Conservation (phyloP, 768 basidiomycete genomes). For the Harrya chromipes region DNA sequence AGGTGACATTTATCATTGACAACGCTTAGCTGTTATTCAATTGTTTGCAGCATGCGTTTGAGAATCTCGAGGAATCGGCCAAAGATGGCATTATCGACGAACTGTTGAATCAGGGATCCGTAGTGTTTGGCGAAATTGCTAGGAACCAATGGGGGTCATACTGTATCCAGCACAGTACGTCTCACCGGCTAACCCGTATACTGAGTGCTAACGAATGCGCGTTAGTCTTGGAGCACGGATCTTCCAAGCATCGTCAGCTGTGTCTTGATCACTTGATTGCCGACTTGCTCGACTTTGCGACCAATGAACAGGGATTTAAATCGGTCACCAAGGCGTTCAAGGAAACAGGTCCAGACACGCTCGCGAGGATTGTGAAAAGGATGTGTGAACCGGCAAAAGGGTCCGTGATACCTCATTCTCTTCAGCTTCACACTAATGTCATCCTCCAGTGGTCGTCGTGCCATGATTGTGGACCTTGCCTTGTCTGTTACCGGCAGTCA, state of each 20-base stretch:
- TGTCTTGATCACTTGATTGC: constrained; percentile 74
- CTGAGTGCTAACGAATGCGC: constrained; percentile 2
- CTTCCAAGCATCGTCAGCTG: constrained; percentile 67
- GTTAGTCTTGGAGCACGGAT: constrained; percentile 82
- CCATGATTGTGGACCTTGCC: constrained; percentile 85
- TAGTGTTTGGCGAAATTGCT: constrained; percentile 69
- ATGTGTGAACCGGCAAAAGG: constrained; percentile 87
- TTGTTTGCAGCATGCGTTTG: constrained; percentile 66
- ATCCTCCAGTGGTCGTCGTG: constrained; percentile 58
- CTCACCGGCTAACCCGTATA: neutral
- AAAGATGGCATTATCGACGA: constrained; percentile 86
- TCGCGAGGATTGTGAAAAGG: constrained; percentile 69
- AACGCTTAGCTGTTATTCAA: constrained; percentile 8
- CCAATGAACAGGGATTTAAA: constrained; percentile 84
- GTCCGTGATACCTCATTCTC: constrained; percentile 34
- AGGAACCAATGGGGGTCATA: constrained; percentile 92
- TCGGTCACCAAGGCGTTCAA: constrained; percentile 84
- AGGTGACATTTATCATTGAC: constrained; percentile 42
- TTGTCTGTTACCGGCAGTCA: constrained; percentile 84
- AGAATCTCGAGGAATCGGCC: constrained; percentile 78
- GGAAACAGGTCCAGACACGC: constrained; percentile 74
- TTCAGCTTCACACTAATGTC: constrained; percentile 2
- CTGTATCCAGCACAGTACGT: constrained; percentile 80
- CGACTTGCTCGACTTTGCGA: constrained; percentile 76
- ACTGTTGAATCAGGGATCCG: constrained; percentile 67